Conservation (phyloP, 345 rosid species). For the Sisymbrium altissimum region DNA sequence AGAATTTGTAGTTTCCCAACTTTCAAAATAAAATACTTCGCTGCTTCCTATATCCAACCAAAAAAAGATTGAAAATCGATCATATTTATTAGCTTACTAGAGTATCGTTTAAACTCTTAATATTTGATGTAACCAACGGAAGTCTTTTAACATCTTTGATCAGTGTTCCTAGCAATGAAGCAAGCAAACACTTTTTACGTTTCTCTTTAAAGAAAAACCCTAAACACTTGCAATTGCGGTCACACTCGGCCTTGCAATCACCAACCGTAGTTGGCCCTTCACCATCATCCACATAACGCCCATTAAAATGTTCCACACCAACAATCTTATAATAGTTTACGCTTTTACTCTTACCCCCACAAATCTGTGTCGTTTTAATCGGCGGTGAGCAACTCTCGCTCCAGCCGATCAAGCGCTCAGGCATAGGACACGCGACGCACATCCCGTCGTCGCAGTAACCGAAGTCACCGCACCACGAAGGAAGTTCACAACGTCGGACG, state of each 20-base stretch:
- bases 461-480: no score
- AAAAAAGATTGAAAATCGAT: neutral
- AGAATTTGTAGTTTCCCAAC: no score
- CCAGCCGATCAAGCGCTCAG: no score
- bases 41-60: no score
- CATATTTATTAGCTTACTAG: neutral
- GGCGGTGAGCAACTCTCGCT: no score
- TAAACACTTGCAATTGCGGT: conserved; percentile 36
- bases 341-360: no score
- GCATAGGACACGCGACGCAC: no score
- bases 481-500: no score
- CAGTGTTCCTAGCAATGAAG: neutral
- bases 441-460: no score
- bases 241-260: conserved; percentile 38
- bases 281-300: conserved; percentile 24
- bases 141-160: neutral
- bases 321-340: no score
- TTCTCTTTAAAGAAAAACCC: conserved; percentile 5
- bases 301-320: conserved; percentile 37
- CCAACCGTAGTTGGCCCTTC: conserved; percentile 26
- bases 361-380: no score
- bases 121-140: neutral
- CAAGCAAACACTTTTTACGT: no score
- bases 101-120: neutral
- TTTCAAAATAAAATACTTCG: neutral